These are phyloP conservation scores for Melampsora occidentalis DNA, from an alignment of 1,284 basidiomycete genomes.

Conservation along the genomic window DNA sequence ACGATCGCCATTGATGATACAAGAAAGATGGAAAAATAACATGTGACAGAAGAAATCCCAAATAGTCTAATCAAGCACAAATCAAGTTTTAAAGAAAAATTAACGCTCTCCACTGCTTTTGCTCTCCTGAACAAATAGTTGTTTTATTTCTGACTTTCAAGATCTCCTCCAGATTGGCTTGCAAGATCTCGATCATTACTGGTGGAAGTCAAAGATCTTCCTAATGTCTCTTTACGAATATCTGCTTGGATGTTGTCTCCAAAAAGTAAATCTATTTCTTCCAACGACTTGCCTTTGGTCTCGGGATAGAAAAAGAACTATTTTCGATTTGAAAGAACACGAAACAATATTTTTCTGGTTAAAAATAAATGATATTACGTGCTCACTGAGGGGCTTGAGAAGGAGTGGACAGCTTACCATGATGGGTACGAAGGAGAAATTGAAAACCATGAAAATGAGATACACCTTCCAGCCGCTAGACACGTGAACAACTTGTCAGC, in stretches of 20 bases:
- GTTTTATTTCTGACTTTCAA: not conserved
- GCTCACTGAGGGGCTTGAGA: no score
- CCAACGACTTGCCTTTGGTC: constrained; percentile 46
- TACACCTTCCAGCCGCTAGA: constrained; percentile 51
- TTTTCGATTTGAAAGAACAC: not conserved
- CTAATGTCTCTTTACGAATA: constrained; percentile 7
- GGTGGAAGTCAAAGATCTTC: not conserved
- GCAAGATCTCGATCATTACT: not conserved
- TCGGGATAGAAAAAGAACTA: constrained; percentile 46
- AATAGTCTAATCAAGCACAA: no score
- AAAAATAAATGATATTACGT: not conserved
- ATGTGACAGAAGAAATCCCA: no score
- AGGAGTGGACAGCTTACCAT: constrained; percentile 28
- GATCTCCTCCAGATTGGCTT: not conserved
- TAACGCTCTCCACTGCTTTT: no score
- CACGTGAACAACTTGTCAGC: constrained; percentile 13
- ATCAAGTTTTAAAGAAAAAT: no score
- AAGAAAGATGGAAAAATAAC: no score
- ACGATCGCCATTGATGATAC: no score
- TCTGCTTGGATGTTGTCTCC: constrained; percentile 20
- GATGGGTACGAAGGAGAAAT: constrained; percentile 44
- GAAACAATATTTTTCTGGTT: not conserved
- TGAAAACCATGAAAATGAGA: constrained; percentile 48
- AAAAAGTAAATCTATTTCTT: constrained; percentile 43
- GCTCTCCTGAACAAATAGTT: no score